Conservation (phyloP, 768 basidiomycete species). For the Galerina marginata region DNA sequence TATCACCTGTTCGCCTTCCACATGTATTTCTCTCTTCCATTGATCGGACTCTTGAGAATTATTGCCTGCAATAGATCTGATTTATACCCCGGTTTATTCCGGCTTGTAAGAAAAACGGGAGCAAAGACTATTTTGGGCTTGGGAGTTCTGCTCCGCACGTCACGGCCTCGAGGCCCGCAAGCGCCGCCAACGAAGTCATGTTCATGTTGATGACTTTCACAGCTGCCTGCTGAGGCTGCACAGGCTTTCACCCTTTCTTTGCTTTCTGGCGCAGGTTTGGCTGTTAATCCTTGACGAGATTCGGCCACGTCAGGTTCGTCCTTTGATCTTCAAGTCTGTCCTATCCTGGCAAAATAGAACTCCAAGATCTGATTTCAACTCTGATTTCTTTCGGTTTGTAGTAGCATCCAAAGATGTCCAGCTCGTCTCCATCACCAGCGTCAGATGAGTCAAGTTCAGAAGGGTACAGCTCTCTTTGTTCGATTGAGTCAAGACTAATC, state of each 20-base stretch:
- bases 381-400: conserved; percentile 1
- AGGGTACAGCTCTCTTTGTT: conserved; percentile 17
- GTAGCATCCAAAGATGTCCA: conserved; percentile 15
- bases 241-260: conserved; percentile 1
- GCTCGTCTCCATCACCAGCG: conserved; percentile 24
- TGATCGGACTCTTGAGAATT: too few relatives aligned
- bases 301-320: conserved; percentile 4
- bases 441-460: conserved; percentile 29
- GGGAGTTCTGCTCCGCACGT: conserved; percentile 10
- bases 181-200: conserved; percentile 14
- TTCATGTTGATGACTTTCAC: conserved; percentile 18
- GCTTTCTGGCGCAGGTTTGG: background rate
- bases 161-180: conserved; percentile 25
- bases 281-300: background rate
- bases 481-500: background rate
- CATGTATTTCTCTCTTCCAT: background rate
- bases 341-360: background rate
- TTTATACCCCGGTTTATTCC: too few relatives aligned
- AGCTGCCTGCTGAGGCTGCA: conserved; percentile 6
- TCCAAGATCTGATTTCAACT: background rate
- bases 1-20: background rate
- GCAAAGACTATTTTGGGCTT: background rate
- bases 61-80: too few relatives aligned
- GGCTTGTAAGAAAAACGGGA: background rate
- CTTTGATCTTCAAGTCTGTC: background rate